Evolutionary conservation across 176 grass and related monocot species (phyloP).

Genomic region (Cocos nucifera): DNA sequence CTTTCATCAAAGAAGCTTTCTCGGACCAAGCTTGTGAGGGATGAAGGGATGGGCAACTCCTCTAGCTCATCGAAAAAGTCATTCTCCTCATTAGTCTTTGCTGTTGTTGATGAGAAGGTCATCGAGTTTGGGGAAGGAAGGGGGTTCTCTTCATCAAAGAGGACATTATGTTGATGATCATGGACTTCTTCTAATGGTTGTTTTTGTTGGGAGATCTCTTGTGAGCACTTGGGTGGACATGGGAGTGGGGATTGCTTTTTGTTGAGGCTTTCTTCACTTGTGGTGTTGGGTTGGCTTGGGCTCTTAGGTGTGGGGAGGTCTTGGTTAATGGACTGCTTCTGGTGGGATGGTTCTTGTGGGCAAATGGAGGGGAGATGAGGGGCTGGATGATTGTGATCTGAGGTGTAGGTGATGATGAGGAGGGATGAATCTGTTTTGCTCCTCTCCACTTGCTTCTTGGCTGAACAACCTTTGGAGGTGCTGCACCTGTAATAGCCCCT

Average conservation of each 20-base stretch:
- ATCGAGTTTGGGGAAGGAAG: background rate
- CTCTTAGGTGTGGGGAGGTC: background rate
- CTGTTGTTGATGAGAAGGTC: background rate
- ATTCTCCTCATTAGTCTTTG: background rate
- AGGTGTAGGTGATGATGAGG: slow-evolving; percentile 26
- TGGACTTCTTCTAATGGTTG: too few relatives aligned
- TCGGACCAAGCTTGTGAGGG: slow-evolving; percentile 3
- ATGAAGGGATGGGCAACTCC: slow-evolving; percentile 12
- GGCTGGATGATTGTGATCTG: slow-evolving; percentile 16
- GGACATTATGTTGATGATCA: background rate
- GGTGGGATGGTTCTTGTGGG: background rate
- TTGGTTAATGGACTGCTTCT: background rate
- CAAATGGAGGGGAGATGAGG: background rate
- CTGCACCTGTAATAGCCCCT: slow-evolving; percentile 29
- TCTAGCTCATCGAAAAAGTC: slow-evolving; percentile 30
- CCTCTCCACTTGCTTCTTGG: slow-evolving; percentile 24
- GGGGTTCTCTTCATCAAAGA: background rate
- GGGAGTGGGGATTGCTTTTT: too few relatives aligned
- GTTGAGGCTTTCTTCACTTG: too few relatives aligned
- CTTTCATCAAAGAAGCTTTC: slow-evolving; percentile 19
- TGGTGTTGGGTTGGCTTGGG: background rate
- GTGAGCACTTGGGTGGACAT: too few relatives aligned
- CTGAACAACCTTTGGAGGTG: slow-evolving; percentile 17
- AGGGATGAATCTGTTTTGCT: slow-evolving; percentile 22
- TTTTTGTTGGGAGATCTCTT: too few relatives aligned